Evolutionary conservation across 495 filamentous ascomycete species (phyloP), one percentile per base, ranked within the genome.

Genomic region (Chaetomidium leptoderma): DNA sequence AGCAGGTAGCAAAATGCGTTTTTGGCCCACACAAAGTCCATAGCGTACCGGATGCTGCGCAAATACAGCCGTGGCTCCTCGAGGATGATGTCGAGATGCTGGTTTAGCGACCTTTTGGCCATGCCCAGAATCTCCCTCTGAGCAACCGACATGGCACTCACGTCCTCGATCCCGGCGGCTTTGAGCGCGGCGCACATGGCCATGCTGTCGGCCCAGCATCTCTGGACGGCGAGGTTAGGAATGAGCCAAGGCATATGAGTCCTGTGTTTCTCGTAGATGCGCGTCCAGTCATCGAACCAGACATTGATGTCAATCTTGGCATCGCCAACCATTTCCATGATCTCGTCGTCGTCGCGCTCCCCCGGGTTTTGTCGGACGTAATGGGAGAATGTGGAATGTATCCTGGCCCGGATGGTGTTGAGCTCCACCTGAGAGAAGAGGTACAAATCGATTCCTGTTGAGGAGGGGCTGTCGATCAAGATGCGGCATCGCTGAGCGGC

Each of bases 21-120:
- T 6, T 47, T 47, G 44, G 44, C 44, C 44, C 44, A 47, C 6
- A 47, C 44, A 47, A 47, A 47, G 27, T 47, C 44, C 44, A 47
- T 47, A 3, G 44, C 44, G 27, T 47, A 47, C 27, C 44, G 24
- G 13, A 47, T 32, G n/a, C 27, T 32, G 24, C 44, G 44, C 44
- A 47, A 16, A 30, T 47, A 47, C 14, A 47, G 13, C 5, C 44
- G 24, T 13, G 44, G 44, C 44, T 47, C 44, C 44, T 47, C 14
- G 5, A 47, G 44, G 2, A 47, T 47, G 27, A 47, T 47, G 27
- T 47, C 44, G 27, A 47, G 44, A 16, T 47, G 44, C 27, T 47
- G 44, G 6, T 13, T 27, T 13, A 47, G 19, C 0, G 44, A 29
- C 26, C 6, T 8, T 16, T 47, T 47, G 44, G 44, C 44, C 44